These are phyloP conservation scores for Blastomyces gilchristii DNA, from an alignment of 2,329 filamentous ascomycete species.

Conservation along the genomic window DNA sequence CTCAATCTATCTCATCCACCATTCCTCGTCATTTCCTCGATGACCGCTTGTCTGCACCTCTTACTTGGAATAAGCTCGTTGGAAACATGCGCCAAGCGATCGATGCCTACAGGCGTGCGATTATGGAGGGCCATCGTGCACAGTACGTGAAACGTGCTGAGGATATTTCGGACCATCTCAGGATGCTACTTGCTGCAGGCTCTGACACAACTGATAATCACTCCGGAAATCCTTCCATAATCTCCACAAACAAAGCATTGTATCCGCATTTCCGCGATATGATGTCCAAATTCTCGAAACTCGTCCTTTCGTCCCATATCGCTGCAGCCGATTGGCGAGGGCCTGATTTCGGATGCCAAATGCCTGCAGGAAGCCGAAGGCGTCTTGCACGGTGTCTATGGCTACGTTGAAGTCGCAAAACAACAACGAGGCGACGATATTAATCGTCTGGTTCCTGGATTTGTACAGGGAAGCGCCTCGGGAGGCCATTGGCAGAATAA, in stretches of 20 bases:
- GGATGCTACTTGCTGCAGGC: constrained; percentile 84
- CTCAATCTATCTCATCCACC: constrained; percentile 36
- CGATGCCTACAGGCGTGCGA: constrained; percentile 81
- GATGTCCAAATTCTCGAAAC: constrained; percentile 99
- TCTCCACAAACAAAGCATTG: constrained; percentile 91
- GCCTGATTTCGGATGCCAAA: constrained; percentile 81
- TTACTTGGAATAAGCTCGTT: constrained; percentile 83
- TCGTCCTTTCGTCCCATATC: constrained; percentile 95
- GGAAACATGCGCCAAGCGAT: constrained; percentile 88
- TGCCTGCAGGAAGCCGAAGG: constrained; percentile 96
- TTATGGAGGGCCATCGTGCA: constrained; percentile 68
- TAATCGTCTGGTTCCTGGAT: constrained; percentile 83
- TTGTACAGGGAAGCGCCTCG: constrained; percentile 71
- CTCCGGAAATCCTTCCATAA: constrained; percentile 97
- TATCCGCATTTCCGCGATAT: constrained; percentile 98
- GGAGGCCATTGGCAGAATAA: constrained; percentile 81
- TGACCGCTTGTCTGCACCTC: constrained; percentile 64
- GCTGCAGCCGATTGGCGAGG: constrained; percentile 93
- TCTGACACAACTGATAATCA: constrained; percentile 98
- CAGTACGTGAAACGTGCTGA: constrained; percentile 93
- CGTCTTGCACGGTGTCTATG: constrained; percentile 84
- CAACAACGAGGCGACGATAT: constrained; percentile 91
- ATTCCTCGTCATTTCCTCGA: constrained; percentile 83
- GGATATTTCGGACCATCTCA: constrained; percentile 93
- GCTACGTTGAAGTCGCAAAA: constrained; percentile 89